Evolutionary conservation across 2,329 filamentous ascomycete species (phyloP), one percentile per base, ranked within the genome.

Genomic region (Epichloe amarillans): DNA sequence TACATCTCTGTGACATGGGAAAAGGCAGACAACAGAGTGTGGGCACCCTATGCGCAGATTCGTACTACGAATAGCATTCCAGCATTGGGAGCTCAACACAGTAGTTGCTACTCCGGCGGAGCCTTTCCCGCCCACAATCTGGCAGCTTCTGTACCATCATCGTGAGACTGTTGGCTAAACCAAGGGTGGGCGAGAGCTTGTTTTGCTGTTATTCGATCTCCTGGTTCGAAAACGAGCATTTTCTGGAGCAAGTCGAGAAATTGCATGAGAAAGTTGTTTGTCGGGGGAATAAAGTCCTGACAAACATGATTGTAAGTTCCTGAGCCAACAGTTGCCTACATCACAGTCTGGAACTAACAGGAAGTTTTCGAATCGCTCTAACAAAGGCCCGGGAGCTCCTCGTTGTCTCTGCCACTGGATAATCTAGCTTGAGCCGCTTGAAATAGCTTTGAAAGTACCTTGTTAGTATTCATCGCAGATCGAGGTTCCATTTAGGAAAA

Each of bases 311-410:
- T 47, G 50, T 40, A 15, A 23, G 14, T 14, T 17, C 11, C n/a
- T 11, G 21, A 11, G 43, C 17, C 10, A 7, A 6, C 2, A 15
- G 6, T 39, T 15, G 12, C 12, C 17, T 72, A 72, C 64, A 84
- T 85, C 82, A 86, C 85, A 15, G 80, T 80, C 63, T 81, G 30
- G 30, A 30, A 30, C 30, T 30, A 30, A 30, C 30, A 1, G 30
- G 30, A 11, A 30, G 30, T 30, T 30, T 30, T 10, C 8, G 8
- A 11, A 30, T 11, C 4, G 30, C 30, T 30, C 30, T 82, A 12
- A 86, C 82, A 59, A 84, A 86, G 58, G 80, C 71, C 54, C 75
- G 72, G 1, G 81, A 84, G 3, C 81, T 79, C 51, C 81, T 71
- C 0, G 79, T 81, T 0, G 82, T 85, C 14, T 84, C 81, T 2